These are phyloP conservation scores for Halophytophthora polymorphica DNA, from an alignment of 352 stramenopile species.

Conservation along the genomic window DNA sequence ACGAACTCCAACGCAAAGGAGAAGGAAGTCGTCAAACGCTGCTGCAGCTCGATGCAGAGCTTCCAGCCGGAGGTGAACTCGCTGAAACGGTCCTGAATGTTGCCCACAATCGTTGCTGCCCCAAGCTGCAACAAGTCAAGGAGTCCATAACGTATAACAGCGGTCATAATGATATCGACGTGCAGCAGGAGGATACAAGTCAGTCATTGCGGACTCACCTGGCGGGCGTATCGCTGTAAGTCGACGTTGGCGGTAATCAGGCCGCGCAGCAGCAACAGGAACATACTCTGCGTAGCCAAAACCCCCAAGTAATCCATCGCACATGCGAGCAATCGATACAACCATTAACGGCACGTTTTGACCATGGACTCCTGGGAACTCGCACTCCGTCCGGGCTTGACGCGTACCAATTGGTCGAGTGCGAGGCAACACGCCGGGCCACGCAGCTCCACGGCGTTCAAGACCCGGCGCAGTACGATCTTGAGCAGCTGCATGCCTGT, in stretches of 20 bases:
- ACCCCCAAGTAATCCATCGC: too few relatives aligned
- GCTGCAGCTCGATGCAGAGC: constrained; percentile 26
- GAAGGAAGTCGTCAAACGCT: constrained; percentile 17
- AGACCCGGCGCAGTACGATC: constrained; percentile 9
- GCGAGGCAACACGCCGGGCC: not conserved
- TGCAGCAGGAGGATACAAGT: too few relatives aligned
- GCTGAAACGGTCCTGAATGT: constrained; percentile 32
- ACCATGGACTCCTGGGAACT: too few relatives aligned
- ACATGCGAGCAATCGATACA: too few relatives aligned
- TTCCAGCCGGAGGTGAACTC: constrained; percentile 51
- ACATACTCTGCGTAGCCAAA: constrained; percentile 11
- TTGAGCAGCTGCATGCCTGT: constrained; percentile 14
- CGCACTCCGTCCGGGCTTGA: too few relatives aligned
- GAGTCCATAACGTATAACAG: too few relatives aligned
- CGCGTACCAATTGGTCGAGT: constrained; percentile 18
- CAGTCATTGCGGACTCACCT: constrained; percentile 6
- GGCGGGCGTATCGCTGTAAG: constrained; percentile 21
- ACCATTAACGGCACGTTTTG: not conserved
- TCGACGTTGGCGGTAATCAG: constrained; percentile 23
- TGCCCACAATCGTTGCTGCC: constrained; percentile 8
- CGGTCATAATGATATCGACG: too few relatives aligned
- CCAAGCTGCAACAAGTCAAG: constrained; percentile 1
- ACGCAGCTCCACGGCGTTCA: constrained; percentile 1
- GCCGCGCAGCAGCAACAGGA: constrained; percentile 19
- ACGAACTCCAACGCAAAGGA: constrained; percentile 13